A percentile compares a stretch with the other conserved stretches of the same genome.
Conservation (phyloP, 306 rosid genomes). For the Arachis hypogaea region DNA sequence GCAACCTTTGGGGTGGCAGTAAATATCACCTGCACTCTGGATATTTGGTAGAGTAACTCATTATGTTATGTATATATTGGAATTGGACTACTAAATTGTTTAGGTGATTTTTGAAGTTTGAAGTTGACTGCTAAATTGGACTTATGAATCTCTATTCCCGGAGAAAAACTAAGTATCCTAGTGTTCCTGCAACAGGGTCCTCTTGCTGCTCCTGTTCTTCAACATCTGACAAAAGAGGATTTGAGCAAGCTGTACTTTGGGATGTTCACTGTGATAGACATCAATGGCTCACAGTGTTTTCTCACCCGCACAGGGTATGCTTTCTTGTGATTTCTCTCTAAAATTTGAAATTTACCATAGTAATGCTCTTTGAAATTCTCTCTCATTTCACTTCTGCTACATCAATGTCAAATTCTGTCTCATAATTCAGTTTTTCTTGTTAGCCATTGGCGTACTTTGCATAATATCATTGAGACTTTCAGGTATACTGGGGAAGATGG, state of each 20-base stretch:
- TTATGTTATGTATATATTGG: not conserved
- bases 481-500: conserved; percentile 99
- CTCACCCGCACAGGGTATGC: conserved; percentile 89
- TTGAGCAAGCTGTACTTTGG: conserved; percentile 84
- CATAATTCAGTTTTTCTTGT: conserved; percentile 7
- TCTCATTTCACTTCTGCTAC: conserved; percentile 6
- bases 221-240: conserved; percentile 77
- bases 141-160: conserved; percentile 11
- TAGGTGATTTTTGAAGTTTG: not conserved
- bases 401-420: not conserved
- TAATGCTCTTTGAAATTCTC: conserved; percentile 15
- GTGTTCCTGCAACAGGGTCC: conserved; percentile 67
- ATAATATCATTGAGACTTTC: conserved; percentile 43
- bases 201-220: conserved; percentile 86
- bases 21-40: conserved; percentile 1
- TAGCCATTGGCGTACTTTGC: conserved; percentile 11
- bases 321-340: conserved; percentile 24
- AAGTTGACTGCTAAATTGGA: not conserved
- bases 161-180: conserved; percentile 14
- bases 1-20: conserved; percentile 13
- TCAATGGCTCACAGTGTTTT: conserved; percentile 72
- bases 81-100: not conserved
- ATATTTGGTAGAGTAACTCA: not conserved
- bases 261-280: conserved; percentile 68
- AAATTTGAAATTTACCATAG: conserved; percentile 18